phyloP scores from a whole-genome alignment of 2,329 filamentous ascomycete genomes.

The Penicillium sclerotiorum region DNA sequence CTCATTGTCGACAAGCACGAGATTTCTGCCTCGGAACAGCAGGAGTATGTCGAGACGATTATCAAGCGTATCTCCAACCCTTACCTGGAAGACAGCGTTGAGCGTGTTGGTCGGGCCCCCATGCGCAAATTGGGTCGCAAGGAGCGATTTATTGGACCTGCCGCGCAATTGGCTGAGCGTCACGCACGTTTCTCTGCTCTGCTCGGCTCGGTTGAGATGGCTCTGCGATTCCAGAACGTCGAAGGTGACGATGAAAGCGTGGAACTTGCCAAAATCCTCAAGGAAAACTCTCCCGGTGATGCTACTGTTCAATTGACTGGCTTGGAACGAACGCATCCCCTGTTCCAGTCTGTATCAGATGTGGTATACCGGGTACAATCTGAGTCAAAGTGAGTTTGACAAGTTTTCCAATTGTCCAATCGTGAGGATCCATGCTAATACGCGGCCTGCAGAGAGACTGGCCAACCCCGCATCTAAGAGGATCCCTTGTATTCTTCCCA shows the following conservation, averaged over 20 bases:
- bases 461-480: constrained; percentile 32
- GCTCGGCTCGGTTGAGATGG: constrained; percentile 83
- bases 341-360: constrained; percentile 74
- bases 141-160: constrained; percentile 93
- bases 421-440: constrained; percentile 13
- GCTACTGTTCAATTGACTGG: constrained; percentile 82
- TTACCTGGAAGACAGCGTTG: constrained; percentile 85
- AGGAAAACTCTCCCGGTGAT: constrained; percentile 69
- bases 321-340: constrained; percentile 72
- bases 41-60: constrained; percentile 88
- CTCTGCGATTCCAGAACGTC: constrained; percentile 93
- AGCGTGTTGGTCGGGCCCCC: constrained; percentile 92
- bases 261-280: constrained; percentile 84
- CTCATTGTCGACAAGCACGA: constrained; percentile 86
- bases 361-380: constrained; percentile 81
- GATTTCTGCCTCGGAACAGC: constrained; percentile 74
- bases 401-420: background rate
- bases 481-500: constrained; percentile 16
- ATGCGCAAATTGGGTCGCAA: constrained; percentile 91
- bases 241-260: constrained; percentile 86
- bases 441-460: constrained; percentile 27
- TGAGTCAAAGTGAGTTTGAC: constrained; percentile 40
- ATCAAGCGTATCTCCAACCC: constrained; percentile 92
- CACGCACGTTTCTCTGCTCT: constrained; percentile 73
- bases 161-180: constrained; percentile 81